Percentiles rank a stretch among this genome's conserved stretches.
Conservation (phyloP, 352 stramenopile genomes). For the Aphanomyces invadans region DNA sequence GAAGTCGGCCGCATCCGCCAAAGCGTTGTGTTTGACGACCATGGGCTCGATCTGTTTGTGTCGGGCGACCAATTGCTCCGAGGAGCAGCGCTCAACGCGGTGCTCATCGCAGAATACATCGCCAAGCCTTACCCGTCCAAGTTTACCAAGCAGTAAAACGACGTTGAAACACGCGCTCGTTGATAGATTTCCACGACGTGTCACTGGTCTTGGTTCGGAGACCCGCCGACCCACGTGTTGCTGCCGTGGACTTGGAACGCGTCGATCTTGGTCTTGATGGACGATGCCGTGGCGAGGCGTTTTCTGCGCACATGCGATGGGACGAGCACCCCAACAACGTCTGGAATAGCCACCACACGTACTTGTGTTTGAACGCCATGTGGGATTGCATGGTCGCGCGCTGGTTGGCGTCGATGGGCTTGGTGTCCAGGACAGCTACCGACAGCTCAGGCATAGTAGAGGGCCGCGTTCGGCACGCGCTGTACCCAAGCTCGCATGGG, state of each 20-base stretch:
- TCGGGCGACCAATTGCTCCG: slow-evolving; percentile 95
- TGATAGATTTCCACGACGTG: too few relatives aligned
- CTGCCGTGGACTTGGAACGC: not conserved
- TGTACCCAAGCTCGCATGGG: slow-evolving; percentile 42
- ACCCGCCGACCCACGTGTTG: not conserved
- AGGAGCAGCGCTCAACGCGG: slow-evolving; percentile 95
- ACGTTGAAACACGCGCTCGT: not conserved
- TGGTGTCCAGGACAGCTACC: slow-evolving; percentile 60
- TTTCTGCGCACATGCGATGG: too few relatives aligned
- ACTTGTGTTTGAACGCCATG: slow-evolving; percentile 63
- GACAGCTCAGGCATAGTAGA: slow-evolving; percentile 10
- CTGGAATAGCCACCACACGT: not conserved
- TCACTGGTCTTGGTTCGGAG: not conserved
- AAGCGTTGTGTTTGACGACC: slow-evolving; percentile 92
- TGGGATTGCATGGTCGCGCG: slow-evolving; percentile 74
- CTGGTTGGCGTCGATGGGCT: slow-evolving; percentile 61
- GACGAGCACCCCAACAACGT: too few relatives aligned
- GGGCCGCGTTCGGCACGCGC: not conserved
- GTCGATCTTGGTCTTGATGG: not conserved
- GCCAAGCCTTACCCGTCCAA: slow-evolving; percentile 47
- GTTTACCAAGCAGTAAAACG: slow-evolving; percentile 22
- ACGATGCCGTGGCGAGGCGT: too few relatives aligned
- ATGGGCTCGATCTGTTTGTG: slow-evolving; percentile 97
- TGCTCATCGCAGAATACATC: slow-evolving; percentile 93
- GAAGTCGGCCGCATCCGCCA: slow-evolving; percentile 93